phyloP scores from a whole-genome alignment of 73 alveolate genomes.

The Blepharisma japonicum region DNA sequence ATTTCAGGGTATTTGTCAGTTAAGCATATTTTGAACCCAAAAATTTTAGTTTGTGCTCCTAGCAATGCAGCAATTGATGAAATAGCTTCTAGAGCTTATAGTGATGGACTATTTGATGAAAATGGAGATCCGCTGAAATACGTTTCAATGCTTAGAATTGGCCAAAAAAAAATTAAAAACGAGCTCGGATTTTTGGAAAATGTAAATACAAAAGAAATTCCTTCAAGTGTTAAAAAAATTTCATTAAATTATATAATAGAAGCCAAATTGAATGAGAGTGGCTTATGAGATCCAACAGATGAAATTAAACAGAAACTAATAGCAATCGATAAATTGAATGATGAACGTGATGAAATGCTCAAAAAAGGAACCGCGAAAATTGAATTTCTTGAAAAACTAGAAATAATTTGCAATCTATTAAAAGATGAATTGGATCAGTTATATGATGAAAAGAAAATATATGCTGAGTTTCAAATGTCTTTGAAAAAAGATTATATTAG shows the following conservation, averaged over 20 bases:
- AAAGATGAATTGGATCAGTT: not conserved
- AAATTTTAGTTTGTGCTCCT: constrained; percentile 80
- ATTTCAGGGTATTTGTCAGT: constrained; percentile 32
- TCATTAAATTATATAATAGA: not conserved
- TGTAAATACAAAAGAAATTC: not conserved
- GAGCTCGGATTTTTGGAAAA: not conserved
- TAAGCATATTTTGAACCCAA: not conserved
- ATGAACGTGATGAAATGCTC: too few relatives aligned
- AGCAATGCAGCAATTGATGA: constrained; percentile 86
- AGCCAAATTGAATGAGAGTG: not conserved
- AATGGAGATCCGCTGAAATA: constrained; percentile 38
- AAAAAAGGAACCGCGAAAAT: too few relatives aligned
- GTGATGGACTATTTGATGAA: constrained; percentile 50
- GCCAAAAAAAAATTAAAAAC: not conserved
- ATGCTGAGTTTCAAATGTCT: not conserved
- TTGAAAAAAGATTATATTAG: constrained; percentile 64
- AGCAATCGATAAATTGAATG: not conserved
- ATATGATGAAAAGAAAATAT: not conserved
- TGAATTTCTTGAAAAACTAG: too few relatives aligned
- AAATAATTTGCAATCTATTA: too few relatives aligned
- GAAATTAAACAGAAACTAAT: not conserved
- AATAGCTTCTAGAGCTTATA: constrained; percentile 51
- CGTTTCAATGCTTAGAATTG: constrained; percentile 47
- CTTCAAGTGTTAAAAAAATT: not conserved
- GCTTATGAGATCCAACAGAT: not conserved